Conservation (phyloP, 352 stramenopile genomes). For the Globisporangium solare region DNA sequence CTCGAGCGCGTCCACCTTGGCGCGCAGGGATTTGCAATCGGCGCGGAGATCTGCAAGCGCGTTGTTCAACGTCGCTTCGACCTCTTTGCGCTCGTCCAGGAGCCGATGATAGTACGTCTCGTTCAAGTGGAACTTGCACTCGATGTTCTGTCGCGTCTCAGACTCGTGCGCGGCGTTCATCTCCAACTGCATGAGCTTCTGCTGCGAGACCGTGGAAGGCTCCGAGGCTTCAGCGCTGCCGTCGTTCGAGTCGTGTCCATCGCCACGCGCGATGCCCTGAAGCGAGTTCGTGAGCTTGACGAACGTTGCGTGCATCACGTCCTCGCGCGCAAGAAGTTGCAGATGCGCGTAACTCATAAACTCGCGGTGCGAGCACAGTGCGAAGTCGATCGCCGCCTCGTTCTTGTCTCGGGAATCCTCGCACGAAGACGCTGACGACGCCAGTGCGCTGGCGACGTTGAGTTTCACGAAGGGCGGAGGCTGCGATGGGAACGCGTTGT, state of each 20-base stretch:
- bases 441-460: constrained; percentile 12
- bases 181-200: constrained; percentile 38
- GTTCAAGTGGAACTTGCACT: constrained; percentile 35
- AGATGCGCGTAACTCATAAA: constrained; percentile 41
- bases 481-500: constrained; percentile 18
- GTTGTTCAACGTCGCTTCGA: constrained; percentile 37
- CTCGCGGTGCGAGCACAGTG: constrained; percentile 50
- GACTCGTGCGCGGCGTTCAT: constrained; percentile 27
- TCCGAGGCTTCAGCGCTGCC: background rate
- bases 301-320: constrained; percentile 21
- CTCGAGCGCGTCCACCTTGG: constrained; percentile 41
- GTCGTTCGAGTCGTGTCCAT: background rate
- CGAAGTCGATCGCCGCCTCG: constrained; percentile 50
- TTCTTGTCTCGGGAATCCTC: constrained; percentile 14
- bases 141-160: constrained; percentile 24
- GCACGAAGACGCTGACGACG: constrained; percentile 2
- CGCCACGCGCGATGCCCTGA: constrained; percentile 16
- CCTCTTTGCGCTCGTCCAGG: constrained; percentile 46
- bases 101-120: constrained; percentile 40
- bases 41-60: constrained; percentile 30
- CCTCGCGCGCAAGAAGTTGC: constrained; percentile 28
- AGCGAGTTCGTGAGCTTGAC: constrained; percentile 25
- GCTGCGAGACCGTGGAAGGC: constrained; percentile 31
- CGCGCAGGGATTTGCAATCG: constrained; percentile 28
- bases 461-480: constrained; percentile 18